Evolutionary conservation across 495 filamentous ascomycete species (phyloP).

Genomic region (Platismatia glauca): DNA sequence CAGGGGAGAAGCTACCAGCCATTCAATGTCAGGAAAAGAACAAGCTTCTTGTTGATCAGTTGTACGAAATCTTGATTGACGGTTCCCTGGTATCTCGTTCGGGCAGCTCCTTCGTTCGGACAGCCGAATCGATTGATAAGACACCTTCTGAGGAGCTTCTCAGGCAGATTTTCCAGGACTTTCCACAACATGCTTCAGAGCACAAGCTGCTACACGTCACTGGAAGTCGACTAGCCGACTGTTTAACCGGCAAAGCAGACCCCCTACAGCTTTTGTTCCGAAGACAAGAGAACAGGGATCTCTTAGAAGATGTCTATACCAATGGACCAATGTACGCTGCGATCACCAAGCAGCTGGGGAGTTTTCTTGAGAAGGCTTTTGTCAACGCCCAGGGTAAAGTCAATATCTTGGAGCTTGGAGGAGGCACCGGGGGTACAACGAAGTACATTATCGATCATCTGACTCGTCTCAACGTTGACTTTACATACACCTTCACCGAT

Average conservation of each 20-base stretch:
- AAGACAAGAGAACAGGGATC: background rate
- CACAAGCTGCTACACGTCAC: constrained; percentile 22
- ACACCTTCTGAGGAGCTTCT: constrained; percentile 7
- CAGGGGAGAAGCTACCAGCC: constrained; percentile 25
- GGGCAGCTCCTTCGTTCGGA: too few relatives aligned
- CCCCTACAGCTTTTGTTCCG: constrained; percentile 19
- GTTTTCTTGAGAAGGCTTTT: constrained; percentile 8
- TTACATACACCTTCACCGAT: constrained; percentile 41
- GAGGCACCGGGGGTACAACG: constrained; percentile 38
- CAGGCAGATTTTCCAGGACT: constrained; percentile 13
- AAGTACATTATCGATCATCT: constrained; percentile 19
- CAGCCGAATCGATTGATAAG: background rate
- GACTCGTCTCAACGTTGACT: too few relatives aligned
- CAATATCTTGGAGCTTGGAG: constrained; percentile 36
- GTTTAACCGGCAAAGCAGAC: constrained; percentile 18
- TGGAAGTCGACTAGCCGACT: constrained; percentile 21
- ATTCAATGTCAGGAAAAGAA: constrained; percentile 24
- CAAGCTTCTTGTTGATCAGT: constrained; percentile 25
- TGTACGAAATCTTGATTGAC: constrained; percentile 30
- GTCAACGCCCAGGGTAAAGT: background rate
- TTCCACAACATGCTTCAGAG: constrained; percentile 25
- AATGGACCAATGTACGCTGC: constrained; percentile 23
- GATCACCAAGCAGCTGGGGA: constrained; percentile 13
- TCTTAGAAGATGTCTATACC: constrained; percentile 25
- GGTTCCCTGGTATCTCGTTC: constrained; percentile 11